Conservation (phyloP, 106 monocot genomes). For the Acorus gramineus region DNA sequence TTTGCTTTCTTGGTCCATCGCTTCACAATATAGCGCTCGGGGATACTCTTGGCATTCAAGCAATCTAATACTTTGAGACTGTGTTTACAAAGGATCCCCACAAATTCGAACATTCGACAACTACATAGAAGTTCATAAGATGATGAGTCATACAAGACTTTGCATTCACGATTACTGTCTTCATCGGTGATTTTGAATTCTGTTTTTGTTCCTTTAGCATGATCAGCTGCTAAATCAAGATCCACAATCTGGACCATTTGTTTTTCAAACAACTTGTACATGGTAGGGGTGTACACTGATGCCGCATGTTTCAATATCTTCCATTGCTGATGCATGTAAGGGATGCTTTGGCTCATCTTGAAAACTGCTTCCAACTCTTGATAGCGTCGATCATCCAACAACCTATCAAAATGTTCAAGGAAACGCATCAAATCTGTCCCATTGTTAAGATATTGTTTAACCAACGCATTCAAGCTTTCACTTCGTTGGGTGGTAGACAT, state of each 20-base stretch:
- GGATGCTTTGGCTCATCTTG: background rate
- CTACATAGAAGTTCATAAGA: background rate
- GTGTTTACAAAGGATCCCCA: background rate
- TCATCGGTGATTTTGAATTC: background rate
- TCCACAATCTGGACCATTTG: background rate
- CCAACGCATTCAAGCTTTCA: background rate
- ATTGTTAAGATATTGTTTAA: background rate
- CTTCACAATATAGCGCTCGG: too few relatives aligned
- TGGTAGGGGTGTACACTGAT: background rate
- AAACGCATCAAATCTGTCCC: background rate
- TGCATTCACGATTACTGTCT: background rate
- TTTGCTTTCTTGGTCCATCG: too few relatives aligned
- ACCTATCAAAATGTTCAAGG: background rate
- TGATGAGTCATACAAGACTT: background rate
- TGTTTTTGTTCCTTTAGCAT: background rate
- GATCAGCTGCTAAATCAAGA: background rate
- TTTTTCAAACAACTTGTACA: slow-evolving; percentile 1
- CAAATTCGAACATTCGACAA: background rate
- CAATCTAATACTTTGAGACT: background rate
- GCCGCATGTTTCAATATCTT: background rate
- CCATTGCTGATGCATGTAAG: background rate
- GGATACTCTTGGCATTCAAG: too few relatives aligned
- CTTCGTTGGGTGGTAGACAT: background rate
- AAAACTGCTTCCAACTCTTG: background rate
- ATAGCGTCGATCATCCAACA: background rate